Evolutionary conservation across 192 early-diverging fungal species (phyloP).

Genomic region (Thamnidium elegans): DNA sequence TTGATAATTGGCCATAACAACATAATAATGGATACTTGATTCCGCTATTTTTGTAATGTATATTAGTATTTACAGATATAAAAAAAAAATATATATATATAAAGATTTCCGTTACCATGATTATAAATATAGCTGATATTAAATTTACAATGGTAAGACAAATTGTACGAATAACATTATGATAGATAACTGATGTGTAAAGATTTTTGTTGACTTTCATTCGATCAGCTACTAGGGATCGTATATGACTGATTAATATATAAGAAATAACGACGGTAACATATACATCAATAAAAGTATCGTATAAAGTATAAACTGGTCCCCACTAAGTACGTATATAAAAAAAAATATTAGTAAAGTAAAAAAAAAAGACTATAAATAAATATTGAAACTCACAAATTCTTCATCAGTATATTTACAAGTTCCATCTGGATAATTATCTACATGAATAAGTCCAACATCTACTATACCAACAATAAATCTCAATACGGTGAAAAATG

Average conservation of each 20-base stretch:
- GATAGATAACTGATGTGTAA: constrained; percentile 22
- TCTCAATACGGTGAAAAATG: constrained; percentile 1
- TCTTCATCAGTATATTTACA: constrained; percentile 29
- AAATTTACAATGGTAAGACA: constrained; percentile 26
- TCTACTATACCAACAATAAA: constrained; percentile 16
- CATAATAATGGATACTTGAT: constrained; percentile 6
- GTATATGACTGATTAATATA: constrained; percentile 25
- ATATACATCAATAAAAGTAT: constrained; percentile 29
- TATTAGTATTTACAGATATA: too few species aligned
- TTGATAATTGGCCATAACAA: constrained; percentile 30
- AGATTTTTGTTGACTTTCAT: constrained; percentile 14
- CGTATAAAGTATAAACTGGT: constrained; percentile 29
- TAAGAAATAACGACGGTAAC: constrained; percentile 17
- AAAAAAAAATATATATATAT: too few species aligned
- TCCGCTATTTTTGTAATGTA: constrained; percentile 2
- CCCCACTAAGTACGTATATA: constrained; percentile 21
- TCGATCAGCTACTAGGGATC: constrained; percentile 7
- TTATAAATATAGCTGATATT: constrained; percentile 27
- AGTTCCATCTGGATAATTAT: not conserved
- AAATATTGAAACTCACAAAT: constrained; percentile 12
- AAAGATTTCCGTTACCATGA: constrained; percentile 9
- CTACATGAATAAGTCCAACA: constrained; percentile 11
- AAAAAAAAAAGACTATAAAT: not conserved
- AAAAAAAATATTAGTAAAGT: not conserved
- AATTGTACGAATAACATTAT: constrained; percentile 24